Conservation (phyloP, 2,329 filamentous ascomycete species). For the Nemania abortiva region DNA sequence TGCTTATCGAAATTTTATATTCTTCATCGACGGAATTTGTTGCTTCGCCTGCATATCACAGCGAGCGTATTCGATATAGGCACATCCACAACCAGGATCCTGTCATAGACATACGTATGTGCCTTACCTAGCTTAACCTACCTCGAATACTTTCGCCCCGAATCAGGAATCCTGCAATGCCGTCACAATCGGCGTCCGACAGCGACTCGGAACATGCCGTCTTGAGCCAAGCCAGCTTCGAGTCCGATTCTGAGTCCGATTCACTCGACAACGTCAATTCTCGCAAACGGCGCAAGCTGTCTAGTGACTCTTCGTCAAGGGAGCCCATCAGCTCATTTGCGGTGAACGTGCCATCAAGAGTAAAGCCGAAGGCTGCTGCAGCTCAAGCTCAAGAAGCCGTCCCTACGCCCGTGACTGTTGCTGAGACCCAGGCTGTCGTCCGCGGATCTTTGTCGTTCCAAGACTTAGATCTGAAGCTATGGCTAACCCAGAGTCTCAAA, state of each 20-base stretch:
- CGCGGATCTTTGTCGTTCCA: slow-evolving; percentile 75
- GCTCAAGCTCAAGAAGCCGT: slow-evolving; percentile 23
- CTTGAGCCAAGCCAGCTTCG: slow-evolving; percentile 41
- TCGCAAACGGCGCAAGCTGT: slow-evolving; percentile 54
- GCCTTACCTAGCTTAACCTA: background rate
- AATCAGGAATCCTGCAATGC: slow-evolving; percentile 26
- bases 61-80: slow-evolving; percentile 2
- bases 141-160: background rate
- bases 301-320: slow-evolving; percentile 48
- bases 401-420: slow-evolving; percentile 57
- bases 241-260: slow-evolving; percentile 54
- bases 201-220: slow-evolving; percentile 44
- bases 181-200: slow-evolving; percentile 34
- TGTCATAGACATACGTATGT: slow-evolving; percentile 4
- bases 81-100: slow-evolving; percentile 11
- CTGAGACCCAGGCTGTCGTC: slow-evolving; percentile 58
- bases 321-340: slow-evolving; percentile 56
- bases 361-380: slow-evolving; percentile 56
- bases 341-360: slow-evolving; percentile 65
- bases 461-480: slow-evolving; percentile 79
- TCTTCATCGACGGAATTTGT: slow-evolving; percentile 10
- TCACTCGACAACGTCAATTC: slow-evolving; percentile 55
- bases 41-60: slow-evolving; percentile 13
- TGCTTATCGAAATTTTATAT: slow-evolving; percentile 36
- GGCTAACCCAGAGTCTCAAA: slow-evolving; percentile 84